Conservation (phyloP, 306 rosid species). For the Glycine tomentella region DNA sequence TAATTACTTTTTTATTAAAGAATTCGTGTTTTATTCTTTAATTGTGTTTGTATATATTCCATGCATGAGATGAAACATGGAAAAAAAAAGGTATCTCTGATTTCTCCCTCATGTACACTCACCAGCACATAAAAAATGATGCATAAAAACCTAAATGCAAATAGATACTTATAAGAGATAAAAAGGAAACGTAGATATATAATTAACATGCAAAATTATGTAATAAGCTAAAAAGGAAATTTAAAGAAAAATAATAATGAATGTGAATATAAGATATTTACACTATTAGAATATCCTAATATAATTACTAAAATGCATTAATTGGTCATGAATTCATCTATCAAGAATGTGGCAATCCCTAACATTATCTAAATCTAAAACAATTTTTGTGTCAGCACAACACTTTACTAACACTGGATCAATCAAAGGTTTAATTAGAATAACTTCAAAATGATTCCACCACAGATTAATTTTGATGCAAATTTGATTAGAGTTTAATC, state of each 20-base stretch:
- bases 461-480: not conserved
- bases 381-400: not conserved
- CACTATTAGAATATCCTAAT: not conserved
- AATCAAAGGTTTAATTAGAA: not conserved
- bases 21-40: not conserved
- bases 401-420: not conserved
- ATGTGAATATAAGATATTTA: not conserved
- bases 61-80: not conserved
- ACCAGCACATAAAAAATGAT: not conserved
- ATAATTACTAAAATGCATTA: not conserved
- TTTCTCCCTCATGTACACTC: not conserved
- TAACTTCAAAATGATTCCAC: not conserved
- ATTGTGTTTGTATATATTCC: not conserved
- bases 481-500: not conserved
- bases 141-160: not conserved
- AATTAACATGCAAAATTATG: not conserved
- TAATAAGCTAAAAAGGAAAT: not conserved
- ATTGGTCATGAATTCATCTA: not conserved
- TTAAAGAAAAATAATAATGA: not conserved
- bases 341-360: too few relatives aligned
- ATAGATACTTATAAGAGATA: not conserved
- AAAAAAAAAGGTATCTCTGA: not conserved
- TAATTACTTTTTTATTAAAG: not conserved
- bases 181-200: not conserved
- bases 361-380: not conserved